Base-by-base conservation (phyloP, 192 early-diverging fungal species). In the Pilaira anomala region DNA sequence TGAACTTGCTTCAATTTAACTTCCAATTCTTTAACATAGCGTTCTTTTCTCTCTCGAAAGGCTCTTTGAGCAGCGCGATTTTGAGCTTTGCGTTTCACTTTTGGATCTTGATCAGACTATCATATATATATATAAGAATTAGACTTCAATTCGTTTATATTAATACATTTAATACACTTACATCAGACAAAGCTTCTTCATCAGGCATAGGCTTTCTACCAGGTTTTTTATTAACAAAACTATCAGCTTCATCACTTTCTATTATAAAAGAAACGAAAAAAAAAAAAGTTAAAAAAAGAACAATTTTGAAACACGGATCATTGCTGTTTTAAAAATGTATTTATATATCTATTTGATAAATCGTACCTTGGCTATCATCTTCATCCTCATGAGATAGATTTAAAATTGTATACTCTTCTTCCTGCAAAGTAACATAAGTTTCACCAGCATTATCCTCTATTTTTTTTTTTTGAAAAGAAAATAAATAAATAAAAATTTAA, bases 11-110 rank as follows among this genome's bases (percentile, higher is more conserved):
- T 83, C 60, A 93, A 88, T 44, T 83, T 80, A 22, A 77, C 83
- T 72, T 95, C 93, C 3, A 95, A 79, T 16, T 86, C 80, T 71
- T 88, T 85, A 16, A 93, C 85, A 68, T 95, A 91, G 55, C 84
- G 84, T 65, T 93, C 87, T 65, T 90, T 91, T 55, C 93, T 87
- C 66, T 95, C 92, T 56, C 93, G 52, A 24, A 73, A 73, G 0
- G 71, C 71, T 30, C 74, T 50, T 60, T 76, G 74, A 45, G 74
- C 74, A 18, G 65, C 60, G 29, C 74, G 26, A 33, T 76, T 76
- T 44, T 76, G 74, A 3, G 65, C 68, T 22, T 76, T 76, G 11
- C 74, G 59, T 16, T 76, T 76, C 42, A 60, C 46, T 42, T 71
- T 76, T 5, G 62, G 55, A 36, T 76, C 74, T 45, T 62, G 56